A percentile compares a stretch with the other conserved stretches of the same genome.
Conservation (phyloP, 129 eudicot genomes). For the Scalesia atractyloides region DNA sequence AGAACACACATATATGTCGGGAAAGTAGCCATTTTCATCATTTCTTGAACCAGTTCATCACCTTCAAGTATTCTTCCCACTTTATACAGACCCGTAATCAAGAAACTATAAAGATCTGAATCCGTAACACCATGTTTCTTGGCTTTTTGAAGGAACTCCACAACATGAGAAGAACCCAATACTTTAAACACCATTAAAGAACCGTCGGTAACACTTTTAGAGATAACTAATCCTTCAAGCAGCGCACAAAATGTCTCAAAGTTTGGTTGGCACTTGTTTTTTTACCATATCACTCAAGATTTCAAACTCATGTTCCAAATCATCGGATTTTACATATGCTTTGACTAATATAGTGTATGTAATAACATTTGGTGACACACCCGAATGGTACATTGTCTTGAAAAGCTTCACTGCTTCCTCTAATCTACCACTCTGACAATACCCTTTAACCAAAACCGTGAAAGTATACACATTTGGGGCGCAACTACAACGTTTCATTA, state of each 20-base stretch:
- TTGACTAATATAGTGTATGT: slow-evolving; percentile 30
- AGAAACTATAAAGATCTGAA: slow-evolving; percentile 26
- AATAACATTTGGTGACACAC: slow-evolving; percentile 37
- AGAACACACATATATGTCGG: slow-evolving; percentile 18
- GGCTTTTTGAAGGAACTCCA: slow-evolving; percentile 17
- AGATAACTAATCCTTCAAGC: slow-evolving; percentile 29
- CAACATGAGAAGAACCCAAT: slow-evolving; percentile 16
- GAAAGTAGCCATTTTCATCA: slow-evolving; percentile 41
- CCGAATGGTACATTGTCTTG: slow-evolving; percentile 22
- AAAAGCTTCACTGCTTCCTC: slow-evolving; percentile 38
- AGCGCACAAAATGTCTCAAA: slow-evolving; percentile 17
- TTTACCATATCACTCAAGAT: slow-evolving; percentile 38
- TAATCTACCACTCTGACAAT: slow-evolving; percentile 34
- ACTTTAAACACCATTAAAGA: slow-evolving; percentile 21
- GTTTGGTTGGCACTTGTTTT: slow-evolving; percentile 29
- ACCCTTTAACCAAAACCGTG: slow-evolving; percentile 35
- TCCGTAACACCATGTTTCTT: slow-evolving; percentile 19
- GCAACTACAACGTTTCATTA: slow-evolving; percentile 39
- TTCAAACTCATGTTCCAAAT: slow-evolving; percentile 27
- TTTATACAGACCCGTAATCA: slow-evolving; percentile 38
- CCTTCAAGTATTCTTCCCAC: slow-evolving; percentile 40
- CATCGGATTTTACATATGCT: slow-evolving; percentile 27
- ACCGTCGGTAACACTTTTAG: slow-evolving; percentile 1
- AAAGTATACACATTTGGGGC: slow-evolving; percentile 48
- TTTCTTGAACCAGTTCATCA: slow-evolving; percentile 33